Conservation (phyloP, 306 rosid species). For the Phaseolus lunatus region DNA sequence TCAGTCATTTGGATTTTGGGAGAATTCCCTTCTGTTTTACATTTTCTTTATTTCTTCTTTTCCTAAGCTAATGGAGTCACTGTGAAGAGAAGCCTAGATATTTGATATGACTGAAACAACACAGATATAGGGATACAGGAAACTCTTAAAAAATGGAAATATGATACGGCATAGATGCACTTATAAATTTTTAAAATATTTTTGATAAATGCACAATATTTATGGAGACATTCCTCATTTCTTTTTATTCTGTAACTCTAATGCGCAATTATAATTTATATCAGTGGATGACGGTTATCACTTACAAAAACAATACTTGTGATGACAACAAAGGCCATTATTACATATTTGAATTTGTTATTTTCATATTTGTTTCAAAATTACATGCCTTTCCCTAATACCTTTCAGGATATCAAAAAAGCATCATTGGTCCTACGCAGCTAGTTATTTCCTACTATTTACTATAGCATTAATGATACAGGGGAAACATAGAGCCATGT, state of each 20-base stretch:
- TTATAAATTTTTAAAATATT: neutral
- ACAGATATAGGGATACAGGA: neutral
- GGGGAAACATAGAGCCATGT: neutral
- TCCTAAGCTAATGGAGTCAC: neutral
- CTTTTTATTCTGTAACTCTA: neutral
- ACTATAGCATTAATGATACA: neutral
- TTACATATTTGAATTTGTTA: neutral
- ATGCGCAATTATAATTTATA: neutral
- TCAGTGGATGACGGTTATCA: neutral
- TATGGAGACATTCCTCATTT: neutral
- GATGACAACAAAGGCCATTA: neutral
- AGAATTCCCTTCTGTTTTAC: neutral
- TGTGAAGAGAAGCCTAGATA: neutral
- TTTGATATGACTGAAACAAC: neutral
- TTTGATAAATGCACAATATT: neutral
- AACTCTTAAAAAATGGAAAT: neutral
- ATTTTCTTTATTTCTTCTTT: neutral
- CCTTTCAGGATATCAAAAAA: neutral
- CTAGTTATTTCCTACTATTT: neutral
- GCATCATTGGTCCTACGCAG: neutral
- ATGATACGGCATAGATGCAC: neutral
- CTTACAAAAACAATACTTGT: neutral
- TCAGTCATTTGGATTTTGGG: too few species aligned
- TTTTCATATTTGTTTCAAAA: neutral
- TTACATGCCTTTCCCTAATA: neutral